A percentile compares a stretch with the other conserved stretches of the same genome.
Evolutionary conservation across 2,329 filamentous ascomycete species (phyloP).

Genomic region (Lecanicillium sp.): DNA sequence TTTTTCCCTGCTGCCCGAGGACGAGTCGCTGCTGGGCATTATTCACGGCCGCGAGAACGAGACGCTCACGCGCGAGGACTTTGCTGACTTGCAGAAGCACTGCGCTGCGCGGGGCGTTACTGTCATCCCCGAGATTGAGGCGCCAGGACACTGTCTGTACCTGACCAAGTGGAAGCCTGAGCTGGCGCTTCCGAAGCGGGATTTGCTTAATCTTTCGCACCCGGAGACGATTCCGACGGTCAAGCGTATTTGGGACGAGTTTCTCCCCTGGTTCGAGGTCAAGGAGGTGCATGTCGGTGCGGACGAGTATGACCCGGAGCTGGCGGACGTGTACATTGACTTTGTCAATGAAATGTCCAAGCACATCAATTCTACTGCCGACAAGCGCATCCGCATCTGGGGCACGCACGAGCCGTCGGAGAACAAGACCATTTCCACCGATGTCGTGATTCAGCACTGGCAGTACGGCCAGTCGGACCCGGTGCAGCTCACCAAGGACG

Average conservation of each 20-base stretch:
- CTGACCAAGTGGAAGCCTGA: constrained; percentile 53
- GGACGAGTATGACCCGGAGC: constrained; percentile 40
- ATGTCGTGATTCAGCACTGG: constrained; percentile 28
- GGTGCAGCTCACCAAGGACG: constrained; percentile 15
- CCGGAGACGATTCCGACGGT: constrained; percentile 43
- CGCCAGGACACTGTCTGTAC: constrained; percentile 47
- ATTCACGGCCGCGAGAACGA: constrained; percentile 43
- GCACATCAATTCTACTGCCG: constrained; percentile 34
- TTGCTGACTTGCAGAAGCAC: constrained; percentile 41
- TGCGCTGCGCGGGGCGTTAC: constrained; percentile 50
- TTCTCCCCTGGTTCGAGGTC: constrained; percentile 46
- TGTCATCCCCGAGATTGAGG: constrained; percentile 51
- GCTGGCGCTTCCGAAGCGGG: constrained; percentile 40
- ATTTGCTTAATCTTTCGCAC: constrained; percentile 34
- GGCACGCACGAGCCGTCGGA: constrained; percentile 30
- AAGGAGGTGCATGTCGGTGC: constrained; percentile 48
- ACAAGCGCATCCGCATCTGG: constrained; percentile 44
- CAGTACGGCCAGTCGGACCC: constrained; percentile 13
- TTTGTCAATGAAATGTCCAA: constrained; percentile 33
- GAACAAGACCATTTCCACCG: constrained; percentile 8
- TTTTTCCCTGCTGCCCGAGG: constrained; percentile 45
- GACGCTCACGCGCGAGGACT: constrained; percentile 42
- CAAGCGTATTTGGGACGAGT: constrained; percentile 42
- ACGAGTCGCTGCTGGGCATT: constrained; percentile 36
- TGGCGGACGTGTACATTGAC: constrained; percentile 39